These are phyloP conservation scores for Tetragonia tetragonoides DNA, from an alignment of 148 eudicot genomes.

Conservation along the genomic window DNA sequence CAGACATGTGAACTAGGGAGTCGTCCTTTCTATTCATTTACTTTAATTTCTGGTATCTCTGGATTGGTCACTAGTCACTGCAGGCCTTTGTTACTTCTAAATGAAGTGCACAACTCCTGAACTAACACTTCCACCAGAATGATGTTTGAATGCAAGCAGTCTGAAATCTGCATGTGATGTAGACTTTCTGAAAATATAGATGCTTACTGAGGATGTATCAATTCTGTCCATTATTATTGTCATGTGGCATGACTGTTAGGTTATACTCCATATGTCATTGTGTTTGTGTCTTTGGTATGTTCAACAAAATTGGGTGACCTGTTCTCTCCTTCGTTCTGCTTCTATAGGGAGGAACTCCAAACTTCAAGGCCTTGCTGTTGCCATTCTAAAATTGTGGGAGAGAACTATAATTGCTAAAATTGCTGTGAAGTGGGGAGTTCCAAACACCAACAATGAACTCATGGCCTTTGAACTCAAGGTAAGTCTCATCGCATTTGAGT, in stretches of 20 bases:
- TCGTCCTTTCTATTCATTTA: not conserved
- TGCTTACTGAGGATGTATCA: not conserved
- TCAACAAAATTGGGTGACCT: not conserved
- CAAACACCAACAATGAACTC: conserved; percentile 74
- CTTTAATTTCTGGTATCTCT: not conserved
- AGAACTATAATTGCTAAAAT: conserved; percentile 78
- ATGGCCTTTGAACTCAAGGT: conserved; percentile 96
- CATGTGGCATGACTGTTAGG: conserved; percentile 3
- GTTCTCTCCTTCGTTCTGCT: conserved; percentile 3
- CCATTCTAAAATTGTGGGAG: conserved; percentile 90
- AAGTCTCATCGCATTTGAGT: conserved; percentile 30
- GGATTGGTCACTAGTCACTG: no score
- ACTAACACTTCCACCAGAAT: not conserved
- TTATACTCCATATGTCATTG: not conserved
- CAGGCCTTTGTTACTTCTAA: not conserved
- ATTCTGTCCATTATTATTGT: not conserved
- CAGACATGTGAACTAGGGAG: not conserved
- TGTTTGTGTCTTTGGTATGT: not conserved
- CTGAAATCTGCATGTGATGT: not conserved
- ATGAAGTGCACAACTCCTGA: not conserved
- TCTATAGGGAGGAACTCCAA: conserved; percentile 86
- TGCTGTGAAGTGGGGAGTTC: conserved; percentile 86
- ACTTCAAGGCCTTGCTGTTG: conserved; percentile 90
- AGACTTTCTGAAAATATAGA: no score
- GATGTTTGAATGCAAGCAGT: not conserved